A percentile compares a stretch with the other conserved stretches of the same genome.
Conservation (phyloP, 2,329 filamentous ascomycete species). For the Alternaria brassicicola region DNA sequence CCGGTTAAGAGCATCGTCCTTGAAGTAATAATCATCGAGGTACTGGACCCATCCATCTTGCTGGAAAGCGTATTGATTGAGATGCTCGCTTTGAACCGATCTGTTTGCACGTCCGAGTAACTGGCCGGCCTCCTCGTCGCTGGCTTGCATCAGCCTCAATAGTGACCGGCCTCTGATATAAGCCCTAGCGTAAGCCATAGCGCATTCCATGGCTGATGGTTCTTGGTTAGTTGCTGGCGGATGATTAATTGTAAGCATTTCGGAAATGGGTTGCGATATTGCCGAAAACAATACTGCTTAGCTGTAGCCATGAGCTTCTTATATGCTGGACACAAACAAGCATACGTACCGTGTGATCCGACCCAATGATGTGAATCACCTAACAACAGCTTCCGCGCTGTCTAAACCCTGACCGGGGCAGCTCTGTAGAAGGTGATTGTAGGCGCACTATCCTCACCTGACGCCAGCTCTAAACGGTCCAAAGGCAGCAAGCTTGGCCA, state of each 20-base stretch:
- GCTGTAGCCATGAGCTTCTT: background rate
- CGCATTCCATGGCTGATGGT: background rate
- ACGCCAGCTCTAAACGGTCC: background rate
- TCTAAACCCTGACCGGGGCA: too few relatives aligned
- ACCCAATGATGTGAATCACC: background rate
- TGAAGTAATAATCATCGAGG: background rate
- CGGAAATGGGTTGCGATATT: background rate
- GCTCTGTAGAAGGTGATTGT: background rate
- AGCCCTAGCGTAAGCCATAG: background rate
- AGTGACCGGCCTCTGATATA: background rate
- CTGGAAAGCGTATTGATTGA: background rate
- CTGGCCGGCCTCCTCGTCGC: background rate
- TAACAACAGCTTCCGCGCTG: background rate
- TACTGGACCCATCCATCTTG: background rate
- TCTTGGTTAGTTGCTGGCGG: background rate
- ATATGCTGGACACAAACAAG: background rate
- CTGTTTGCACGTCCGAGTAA: background rate
- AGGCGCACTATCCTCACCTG: too few relatives aligned
- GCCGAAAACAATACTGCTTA: background rate
- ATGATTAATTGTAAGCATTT: background rate
- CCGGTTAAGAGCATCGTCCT: background rate
- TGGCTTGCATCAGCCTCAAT: background rate
- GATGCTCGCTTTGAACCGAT: background rate
- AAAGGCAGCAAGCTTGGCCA: conserved; percentile 14
- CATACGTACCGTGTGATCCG: background rate